Conservation (phyloP, 768 basidiomycete species). For the Mycena rebaudengoi region DNA sequence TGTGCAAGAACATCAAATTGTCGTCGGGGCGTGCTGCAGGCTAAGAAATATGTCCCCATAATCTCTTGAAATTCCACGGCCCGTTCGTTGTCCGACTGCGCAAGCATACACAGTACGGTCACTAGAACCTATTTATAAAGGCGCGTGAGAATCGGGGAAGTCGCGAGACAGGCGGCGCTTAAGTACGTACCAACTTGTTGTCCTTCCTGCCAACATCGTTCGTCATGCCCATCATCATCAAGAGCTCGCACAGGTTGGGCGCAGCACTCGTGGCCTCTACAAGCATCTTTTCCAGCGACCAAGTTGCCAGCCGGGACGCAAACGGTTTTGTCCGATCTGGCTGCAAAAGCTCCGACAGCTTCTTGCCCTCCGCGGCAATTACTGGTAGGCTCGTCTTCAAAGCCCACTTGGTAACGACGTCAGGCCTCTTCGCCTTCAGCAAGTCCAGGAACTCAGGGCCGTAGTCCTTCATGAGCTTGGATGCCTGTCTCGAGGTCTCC, state of each 20-base stretch:
- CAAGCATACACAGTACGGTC: slow-evolving; percentile 28
- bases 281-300: neutral
- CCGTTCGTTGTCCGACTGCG: slow-evolving; percentile 28
- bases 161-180: neutral
- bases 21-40: slow-evolving; percentile 26
- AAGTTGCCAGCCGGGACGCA: neutral
- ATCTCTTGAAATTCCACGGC: slow-evolving; percentile 28
- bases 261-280: neutral
- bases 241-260: neutral
- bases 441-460: slow-evolving; percentile 2
- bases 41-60: slow-evolving; percentile 35
- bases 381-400: neutral
- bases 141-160: neutral
- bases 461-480: neutral
- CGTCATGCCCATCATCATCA: neutral
- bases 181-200: neutral
- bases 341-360: neutral
- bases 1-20: slow-evolving; percentile 38
- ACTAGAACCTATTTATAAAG: slow-evolving; percentile 5
- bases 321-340: neutral
- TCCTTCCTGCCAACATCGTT: neutral
- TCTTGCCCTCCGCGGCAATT: neutral
- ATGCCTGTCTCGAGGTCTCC: neutral
- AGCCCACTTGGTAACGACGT: neutral
- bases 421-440: neutral